Conservation (phyloP, 2,329 filamentous ascomycete species). For the Cucurbitaria berberidis region DNA sequence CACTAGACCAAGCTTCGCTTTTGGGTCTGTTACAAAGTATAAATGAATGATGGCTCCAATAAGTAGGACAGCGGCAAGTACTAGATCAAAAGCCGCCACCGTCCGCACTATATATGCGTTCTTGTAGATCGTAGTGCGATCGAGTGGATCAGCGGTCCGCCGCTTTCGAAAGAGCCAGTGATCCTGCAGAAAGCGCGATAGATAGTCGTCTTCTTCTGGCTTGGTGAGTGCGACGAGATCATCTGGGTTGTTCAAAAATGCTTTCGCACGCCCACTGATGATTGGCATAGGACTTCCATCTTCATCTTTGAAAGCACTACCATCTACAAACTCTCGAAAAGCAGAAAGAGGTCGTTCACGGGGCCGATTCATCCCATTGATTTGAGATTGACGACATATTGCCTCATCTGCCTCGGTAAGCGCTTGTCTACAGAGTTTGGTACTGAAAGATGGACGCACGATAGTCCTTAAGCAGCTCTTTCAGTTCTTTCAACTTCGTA, state of each 20-base stretch:
- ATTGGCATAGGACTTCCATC: background rate
- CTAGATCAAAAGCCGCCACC: constrained; percentile 8
- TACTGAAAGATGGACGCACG: background rate
- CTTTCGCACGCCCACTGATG: constrained; percentile 4
- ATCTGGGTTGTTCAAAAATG: constrained; percentile 1
- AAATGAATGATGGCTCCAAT: constrained; percentile 30
- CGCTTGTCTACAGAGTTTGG: background rate
- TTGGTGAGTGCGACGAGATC: constrained; percentile 5
- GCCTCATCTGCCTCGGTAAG: background rate
- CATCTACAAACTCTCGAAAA: constrained; percentile 7
- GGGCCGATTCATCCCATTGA: constrained; percentile 1
- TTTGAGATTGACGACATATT: background rate
- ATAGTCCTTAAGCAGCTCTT: constrained; percentile 1
- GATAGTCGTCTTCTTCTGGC: constrained; percentile 9
- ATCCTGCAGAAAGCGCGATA: constrained; percentile 20
- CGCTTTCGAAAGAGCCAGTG: constrained; percentile 15
- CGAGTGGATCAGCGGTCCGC: background rate
- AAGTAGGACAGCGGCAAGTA: constrained; percentile 25
- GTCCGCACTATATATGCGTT: constrained; percentile 13
- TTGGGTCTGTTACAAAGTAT: constrained; percentile 16
- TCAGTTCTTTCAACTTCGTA: background rate
- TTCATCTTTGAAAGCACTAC: background rate
- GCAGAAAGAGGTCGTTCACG: background rate
- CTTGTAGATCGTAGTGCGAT: constrained; percentile 14
- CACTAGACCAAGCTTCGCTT: constrained; percentile 24